A percentile compares a stretch with the other conserved stretches of the same genome.
Evolutionary conservation across 2,329 filamentous ascomycete species (phyloP).

Genomic region (Plectosphaerella sp.): DNA sequence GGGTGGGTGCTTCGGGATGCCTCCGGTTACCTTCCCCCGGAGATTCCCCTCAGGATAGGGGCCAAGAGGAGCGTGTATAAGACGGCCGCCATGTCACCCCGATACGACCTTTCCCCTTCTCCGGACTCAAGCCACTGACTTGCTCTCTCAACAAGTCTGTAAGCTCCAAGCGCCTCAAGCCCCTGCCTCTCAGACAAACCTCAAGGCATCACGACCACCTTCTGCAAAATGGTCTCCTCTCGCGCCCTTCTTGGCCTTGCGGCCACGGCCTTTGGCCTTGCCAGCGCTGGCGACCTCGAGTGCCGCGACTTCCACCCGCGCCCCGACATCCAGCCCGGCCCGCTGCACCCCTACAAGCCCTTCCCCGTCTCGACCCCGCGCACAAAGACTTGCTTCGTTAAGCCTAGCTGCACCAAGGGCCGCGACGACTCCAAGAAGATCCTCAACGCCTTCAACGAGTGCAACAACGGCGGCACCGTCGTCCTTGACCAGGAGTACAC

Average conservation of each 20-base stretch:
- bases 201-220: background rate
- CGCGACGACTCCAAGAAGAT: slow-evolving; percentile 31
- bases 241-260: slow-evolving; percentile 8
- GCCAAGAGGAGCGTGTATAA: background rate
- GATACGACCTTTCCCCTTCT: background rate
- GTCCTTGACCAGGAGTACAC: slow-evolving; percentile 56
- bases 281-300: slow-evolving; percentile 4
- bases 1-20: too few species aligned
- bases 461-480: slow-evolving; percentile 60
- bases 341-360: slow-evolving; percentile 11
- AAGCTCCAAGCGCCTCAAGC: background rate
- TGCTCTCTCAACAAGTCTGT: background rate
- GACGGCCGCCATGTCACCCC: background rate
- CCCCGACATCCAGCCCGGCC: slow-evolving; percentile 12
- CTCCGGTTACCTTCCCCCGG: too few species aligned
- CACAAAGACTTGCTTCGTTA: slow-evolving; percentile 19
- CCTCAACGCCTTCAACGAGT: slow-evolving; percentile 44
- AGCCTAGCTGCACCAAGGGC: slow-evolving; percentile 20
- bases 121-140: background rate
- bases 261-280: slow-evolving; percentile 6
- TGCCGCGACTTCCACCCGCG: slow-evolving; percentile 5
- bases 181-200: background rate
- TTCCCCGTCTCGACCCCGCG: slow-evolving; percentile 13
- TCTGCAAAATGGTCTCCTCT: slow-evolving; percentile 5
- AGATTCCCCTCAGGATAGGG: too few species aligned